Base-by-base conservation (phyloP, 768 basidiomycete genomes). In the Boletus coccyginus region DNA sequence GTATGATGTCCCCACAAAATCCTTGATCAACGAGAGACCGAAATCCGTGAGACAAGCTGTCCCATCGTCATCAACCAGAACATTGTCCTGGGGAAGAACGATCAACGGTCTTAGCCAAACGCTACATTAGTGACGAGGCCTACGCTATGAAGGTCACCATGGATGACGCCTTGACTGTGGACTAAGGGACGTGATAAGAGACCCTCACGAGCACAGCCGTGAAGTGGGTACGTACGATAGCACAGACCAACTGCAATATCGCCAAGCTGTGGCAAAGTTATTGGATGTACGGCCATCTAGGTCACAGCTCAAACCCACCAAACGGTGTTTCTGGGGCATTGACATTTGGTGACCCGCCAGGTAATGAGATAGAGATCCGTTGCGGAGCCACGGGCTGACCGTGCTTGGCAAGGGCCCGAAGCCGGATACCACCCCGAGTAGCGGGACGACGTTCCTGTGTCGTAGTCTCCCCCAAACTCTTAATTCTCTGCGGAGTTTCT, bases 1-100 rank as follows among this genome's bases (percentile, higher is more conserved):
- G 45, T 69, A 69, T 11, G 68, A 50, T 31, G 70, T 68, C 13
- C 62, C 70, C 43, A 57, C 24, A 27, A 71, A 68, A 27, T 73
- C 71, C 5, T 17, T 51, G 52, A 56, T 46, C 17, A 69, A 27
- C 2, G 67, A 69, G 17, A 80, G 69, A 7, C 81, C 80, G 57
- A 82, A 82, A 60, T 82, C 81, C 2, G 78, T 74, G 7, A 82
- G 67, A 46, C 76, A 77, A 13, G 80, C 80, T 13, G 71, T 66
- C 17, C 70, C 70, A 5, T 68, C 35, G 7, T 67, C 70, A 9
- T 73, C 72, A 13, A 82, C 71, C 27, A 82, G 68, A 47, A 82
- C 74, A 55, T 82, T 82, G 16, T 50, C 68, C 70, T 69, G 31
- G 21, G 11, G 16, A 43, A 14, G 41, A 42, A 40, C 16, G 21